phyloP scores from a whole-genome alignment of 1,139 yeast genomes.

The Nakaseomyces glabratus region DNA sequence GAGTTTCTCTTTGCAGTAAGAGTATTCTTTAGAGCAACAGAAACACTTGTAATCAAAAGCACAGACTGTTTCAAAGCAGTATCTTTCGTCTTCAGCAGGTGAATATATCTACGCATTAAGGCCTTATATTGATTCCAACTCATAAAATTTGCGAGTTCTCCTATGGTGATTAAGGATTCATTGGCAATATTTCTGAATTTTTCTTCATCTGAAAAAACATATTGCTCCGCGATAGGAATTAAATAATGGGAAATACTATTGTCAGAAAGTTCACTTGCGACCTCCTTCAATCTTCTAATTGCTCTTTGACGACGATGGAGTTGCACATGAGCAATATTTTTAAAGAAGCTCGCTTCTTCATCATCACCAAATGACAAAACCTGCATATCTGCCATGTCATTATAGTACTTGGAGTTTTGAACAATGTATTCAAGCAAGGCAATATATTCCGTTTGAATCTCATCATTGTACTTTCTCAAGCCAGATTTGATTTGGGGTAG shows the following conservation, averaged over 20 bases:
- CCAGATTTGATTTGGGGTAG: conserved; percentile 66
- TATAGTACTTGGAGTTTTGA: conserved; percentile 39
- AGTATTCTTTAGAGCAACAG: conserved; percentile 42
- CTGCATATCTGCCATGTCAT: conserved; percentile 59
- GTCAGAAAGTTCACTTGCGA: conserved; percentile 39
- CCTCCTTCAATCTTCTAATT: conserved; percentile 47
- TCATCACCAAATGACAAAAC: conserved; percentile 56
- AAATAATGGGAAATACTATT: conserved; percentile 68
- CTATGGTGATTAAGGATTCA: conserved; percentile 61
- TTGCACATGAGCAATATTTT: conserved; percentile 76
- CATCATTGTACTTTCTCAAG: conserved; percentile 52
- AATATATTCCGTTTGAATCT: conserved; percentile 63
- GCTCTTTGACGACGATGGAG: conserved; percentile 81
- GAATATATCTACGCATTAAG: conserved; percentile 58
- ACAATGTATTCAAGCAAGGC: conserved; percentile 57
- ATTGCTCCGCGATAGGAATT: conserved; percentile 77
- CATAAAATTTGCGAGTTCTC: conserved; percentile 47
- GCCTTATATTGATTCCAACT: conserved; percentile 81
- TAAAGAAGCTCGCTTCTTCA: conserved; percentile 79
- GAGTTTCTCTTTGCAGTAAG: conserved; percentile 19
- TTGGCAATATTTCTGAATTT: conserved; percentile 64
- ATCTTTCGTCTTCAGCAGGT: conserved; percentile 44
- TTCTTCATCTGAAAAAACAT: conserved; percentile 44
- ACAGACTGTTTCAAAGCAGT: conserved; percentile 53
- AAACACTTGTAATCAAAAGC: conserved; percentile 52